These are phyloP conservation scores for Xerocomus spinulosus DNA, from an alignment of 768 basidiomycete species.

Conservation along the genomic window DNA sequence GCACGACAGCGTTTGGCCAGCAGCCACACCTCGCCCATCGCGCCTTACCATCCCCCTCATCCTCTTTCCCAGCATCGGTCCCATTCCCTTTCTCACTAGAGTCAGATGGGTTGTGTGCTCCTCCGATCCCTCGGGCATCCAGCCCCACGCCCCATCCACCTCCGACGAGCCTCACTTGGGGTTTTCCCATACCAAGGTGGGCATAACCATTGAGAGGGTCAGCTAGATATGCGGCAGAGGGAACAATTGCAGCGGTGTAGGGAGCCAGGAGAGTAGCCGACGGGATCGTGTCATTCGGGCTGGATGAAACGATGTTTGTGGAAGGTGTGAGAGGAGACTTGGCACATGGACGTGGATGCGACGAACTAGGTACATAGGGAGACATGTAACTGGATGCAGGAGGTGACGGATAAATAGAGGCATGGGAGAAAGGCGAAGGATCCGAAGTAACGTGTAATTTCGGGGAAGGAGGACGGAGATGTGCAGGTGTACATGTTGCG, in stretches of 20 bases:
- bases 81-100: background rate
- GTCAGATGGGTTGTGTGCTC: constrained; percentile 30
- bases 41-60: constrained; percentile 41
- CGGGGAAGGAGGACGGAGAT: constrained; percentile 29
- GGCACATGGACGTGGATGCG: constrained; percentile 13
- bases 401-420: constrained; percentile 24
- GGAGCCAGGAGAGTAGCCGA: constrained; percentile 57
- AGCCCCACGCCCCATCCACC: constrained; percentile 75
- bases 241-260: constrained; percentile 58
- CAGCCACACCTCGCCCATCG: constrained; percentile 56
- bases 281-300: constrained; percentile 55
- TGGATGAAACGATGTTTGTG: constrained; percentile 33
- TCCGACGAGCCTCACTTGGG: constrained; percentile 74
- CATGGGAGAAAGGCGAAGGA: constrained; percentile 16
- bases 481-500: constrained; percentile 18
- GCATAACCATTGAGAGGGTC: constrained; percentile 89
- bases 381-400: constrained; percentile 23
- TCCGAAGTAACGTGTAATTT: constrained; percentile 22
- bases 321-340: constrained; percentile 33
- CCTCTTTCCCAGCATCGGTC: constrained; percentile 27
- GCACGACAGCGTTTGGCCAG: constrained; percentile 43
- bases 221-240: constrained; percentile 61
- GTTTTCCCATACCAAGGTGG: constrained; percentile 77
- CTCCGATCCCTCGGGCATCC: constrained; percentile 71
- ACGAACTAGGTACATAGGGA: constrained; percentile 18